phyloP scores from a whole-genome alignment of 441 rosid genomes.

The Adansonia madagascariensis region DNA sequence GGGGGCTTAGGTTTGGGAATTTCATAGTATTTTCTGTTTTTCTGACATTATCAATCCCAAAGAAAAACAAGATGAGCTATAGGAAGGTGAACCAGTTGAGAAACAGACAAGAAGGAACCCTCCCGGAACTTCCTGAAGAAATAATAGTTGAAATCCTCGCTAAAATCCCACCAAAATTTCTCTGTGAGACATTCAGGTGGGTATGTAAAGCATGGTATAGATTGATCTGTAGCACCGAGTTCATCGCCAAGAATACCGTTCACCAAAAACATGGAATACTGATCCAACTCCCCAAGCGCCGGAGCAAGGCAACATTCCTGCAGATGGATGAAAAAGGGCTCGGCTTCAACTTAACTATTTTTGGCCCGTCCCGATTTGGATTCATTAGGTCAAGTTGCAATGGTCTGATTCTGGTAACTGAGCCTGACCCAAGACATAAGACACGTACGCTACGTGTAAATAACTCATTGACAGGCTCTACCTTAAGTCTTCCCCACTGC shows the following conservation, averaged over 20 bases:
- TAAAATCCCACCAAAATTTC: background rate
- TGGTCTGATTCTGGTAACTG: background rate
- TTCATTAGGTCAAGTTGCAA: conserved; percentile 8
- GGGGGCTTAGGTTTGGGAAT: background rate
- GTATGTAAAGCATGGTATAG: background rate
- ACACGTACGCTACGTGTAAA: background rate
- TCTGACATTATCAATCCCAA: too few species aligned
- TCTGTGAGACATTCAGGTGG: background rate
- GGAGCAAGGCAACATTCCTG: background rate
- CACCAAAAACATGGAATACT: background rate
- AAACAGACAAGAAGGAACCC: background rate
- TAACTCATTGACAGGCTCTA: background rate
- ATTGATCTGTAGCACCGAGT: background rate
- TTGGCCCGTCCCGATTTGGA: background rate
- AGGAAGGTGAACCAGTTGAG: background rate
- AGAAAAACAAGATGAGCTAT: background rate
- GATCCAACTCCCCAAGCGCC: background rate
- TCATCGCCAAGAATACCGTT: background rate
- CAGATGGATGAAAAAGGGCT: conserved; percentile 1
- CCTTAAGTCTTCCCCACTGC: background rate
- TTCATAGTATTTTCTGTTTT: too few species aligned
- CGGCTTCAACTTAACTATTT: background rate
- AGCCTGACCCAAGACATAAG: too few species aligned
- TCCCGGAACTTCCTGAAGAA: background rate
- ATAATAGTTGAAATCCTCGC: background rate